Evolutionary conservation across 164 flowering plant genomes (phyloP).

Genomic region (Malania oleifera): DNA sequence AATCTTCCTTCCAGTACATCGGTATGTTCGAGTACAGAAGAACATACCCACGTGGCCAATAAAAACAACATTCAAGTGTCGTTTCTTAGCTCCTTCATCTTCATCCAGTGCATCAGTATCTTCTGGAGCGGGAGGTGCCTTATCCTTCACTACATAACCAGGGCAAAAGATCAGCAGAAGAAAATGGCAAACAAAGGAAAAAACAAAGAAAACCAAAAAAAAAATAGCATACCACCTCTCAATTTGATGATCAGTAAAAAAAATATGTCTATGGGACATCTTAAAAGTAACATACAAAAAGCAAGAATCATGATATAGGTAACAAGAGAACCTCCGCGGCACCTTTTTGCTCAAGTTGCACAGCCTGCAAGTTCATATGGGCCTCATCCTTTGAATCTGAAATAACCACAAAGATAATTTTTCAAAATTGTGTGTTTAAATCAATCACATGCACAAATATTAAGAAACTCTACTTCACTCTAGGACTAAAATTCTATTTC

Average conservation of each 20-base stretch:
- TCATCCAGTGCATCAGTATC: constrained; percentile 35
- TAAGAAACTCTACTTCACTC: neutral
- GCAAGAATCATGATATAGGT: neutral
- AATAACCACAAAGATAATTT: neutral
- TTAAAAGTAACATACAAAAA: neutral
- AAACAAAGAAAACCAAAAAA: neutral
- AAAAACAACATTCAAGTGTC: constrained; percentile 90
- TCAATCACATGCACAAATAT: neutral
- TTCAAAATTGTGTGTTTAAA: constrained; percentile 16
- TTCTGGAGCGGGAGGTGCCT: constrained; percentile 34
- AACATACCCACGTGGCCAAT: constrained; percentile 95
- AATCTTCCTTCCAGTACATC: no score
- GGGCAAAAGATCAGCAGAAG: neutral
- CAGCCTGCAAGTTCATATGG: constrained; percentile 16
- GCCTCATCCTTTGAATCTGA: constrained; percentile 26
- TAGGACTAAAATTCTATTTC: no score
- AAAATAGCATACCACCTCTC: neutral
- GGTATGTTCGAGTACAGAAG: no score
- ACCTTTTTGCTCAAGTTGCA: constrained; percentile 33
- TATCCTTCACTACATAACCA: constrained; percentile 28
- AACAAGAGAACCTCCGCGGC: neutral
- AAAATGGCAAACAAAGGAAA: neutral
- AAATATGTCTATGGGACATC: no score
- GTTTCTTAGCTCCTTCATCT: constrained; percentile 43
- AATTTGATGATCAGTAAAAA: neutral